Conservation (phyloP, 768 basidiomycete species). For the Solioccasus polychromus region DNA sequence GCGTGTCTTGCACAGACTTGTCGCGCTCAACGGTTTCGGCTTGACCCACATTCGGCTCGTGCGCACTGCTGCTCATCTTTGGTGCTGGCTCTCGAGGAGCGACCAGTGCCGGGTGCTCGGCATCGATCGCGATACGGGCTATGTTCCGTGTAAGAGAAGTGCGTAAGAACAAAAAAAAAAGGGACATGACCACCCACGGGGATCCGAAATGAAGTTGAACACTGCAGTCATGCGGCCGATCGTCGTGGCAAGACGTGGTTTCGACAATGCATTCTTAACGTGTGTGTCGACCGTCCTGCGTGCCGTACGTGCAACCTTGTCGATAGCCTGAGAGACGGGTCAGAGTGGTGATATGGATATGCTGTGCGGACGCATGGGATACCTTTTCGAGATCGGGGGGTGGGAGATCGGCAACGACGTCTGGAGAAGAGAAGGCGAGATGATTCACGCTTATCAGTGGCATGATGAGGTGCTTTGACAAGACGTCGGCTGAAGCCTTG, state of each 20-base stretch:
- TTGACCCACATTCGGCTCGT: constrained; percentile 22
- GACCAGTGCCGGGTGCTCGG: constrained; percentile 44
- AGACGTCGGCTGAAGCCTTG: constrained; percentile 63
- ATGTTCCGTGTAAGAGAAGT: constrained; percentile 14
- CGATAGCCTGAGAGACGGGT: constrained; percentile 58
- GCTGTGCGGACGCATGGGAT: constrained; percentile 5
- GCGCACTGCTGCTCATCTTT: constrained; percentile 11
- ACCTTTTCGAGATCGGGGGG: constrained; percentile 69
- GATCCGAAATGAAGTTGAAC: constrained; percentile 62
- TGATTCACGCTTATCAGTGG: constrained; percentile 73
- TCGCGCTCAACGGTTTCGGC: no score
- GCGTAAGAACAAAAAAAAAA: constrained; percentile 6
- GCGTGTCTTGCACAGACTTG: no score
- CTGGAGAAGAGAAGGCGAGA: constrained; percentile 60
- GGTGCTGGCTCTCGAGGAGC: constrained; percentile 13
- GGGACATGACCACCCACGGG: constrained; percentile 57
- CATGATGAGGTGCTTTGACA: constrained; percentile 75
- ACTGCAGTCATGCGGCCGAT: constrained; percentile 70
- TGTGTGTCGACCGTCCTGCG: constrained; percentile 68
- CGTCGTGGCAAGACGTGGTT: constrained; percentile 63
- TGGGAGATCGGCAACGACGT: constrained; percentile 53
- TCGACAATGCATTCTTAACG: constrained; percentile 67
- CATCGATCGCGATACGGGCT: constrained; percentile 53
- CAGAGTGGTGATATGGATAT: constrained; percentile 4
- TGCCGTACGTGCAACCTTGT: constrained; percentile 67